Evolutionary conservation across 2,329 filamentous ascomycete genomes (phyloP).

Genomic region (Cytospora piceae): DNA sequence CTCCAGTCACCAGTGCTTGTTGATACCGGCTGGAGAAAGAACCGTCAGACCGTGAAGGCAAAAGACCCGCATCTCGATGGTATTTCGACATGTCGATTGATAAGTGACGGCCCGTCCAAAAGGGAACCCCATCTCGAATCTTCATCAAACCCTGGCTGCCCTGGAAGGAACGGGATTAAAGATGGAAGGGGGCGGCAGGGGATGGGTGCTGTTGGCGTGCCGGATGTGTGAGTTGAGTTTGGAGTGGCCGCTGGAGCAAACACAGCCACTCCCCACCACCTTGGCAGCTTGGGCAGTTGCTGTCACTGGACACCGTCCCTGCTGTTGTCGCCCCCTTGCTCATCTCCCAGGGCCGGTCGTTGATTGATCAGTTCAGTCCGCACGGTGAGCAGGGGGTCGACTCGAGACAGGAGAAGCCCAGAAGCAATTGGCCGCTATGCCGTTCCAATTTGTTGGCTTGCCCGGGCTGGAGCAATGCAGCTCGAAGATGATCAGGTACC

Average conservation of each 20-base stretch:
- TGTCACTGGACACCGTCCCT: neutral
- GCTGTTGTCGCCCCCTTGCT: conserved; percentile 4
- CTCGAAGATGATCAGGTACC: neutral
- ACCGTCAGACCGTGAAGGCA: neutral
- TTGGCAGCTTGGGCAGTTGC: neutral
- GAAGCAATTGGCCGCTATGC: neutral
- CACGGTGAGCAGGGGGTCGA: neutral
- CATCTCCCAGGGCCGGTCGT: conserved; percentile 9
- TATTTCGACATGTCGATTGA: conserved; percentile 4
- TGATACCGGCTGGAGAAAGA: neutral
- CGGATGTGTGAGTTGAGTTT: conserved; percentile 1
- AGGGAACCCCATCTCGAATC: neutral
- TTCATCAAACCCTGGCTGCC: conserved; percentile 12
- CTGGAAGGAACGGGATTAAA: neutral
- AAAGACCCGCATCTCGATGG: neutral
- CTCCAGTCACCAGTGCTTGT: neutral
- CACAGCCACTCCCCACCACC: conserved; percentile 22
- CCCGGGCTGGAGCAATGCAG: neutral
- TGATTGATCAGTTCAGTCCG: neutral
- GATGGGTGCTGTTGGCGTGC: neutral
- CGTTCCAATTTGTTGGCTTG: neutral
- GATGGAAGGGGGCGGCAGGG: conserved; percentile 13
- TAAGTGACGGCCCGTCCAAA: conserved; percentile 15
- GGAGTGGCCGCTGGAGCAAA: neutral
- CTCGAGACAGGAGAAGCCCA: neutral